Base-by-base conservation (phyloP, 75 land plant genomes). In the Gnetum montanum region DNA sequence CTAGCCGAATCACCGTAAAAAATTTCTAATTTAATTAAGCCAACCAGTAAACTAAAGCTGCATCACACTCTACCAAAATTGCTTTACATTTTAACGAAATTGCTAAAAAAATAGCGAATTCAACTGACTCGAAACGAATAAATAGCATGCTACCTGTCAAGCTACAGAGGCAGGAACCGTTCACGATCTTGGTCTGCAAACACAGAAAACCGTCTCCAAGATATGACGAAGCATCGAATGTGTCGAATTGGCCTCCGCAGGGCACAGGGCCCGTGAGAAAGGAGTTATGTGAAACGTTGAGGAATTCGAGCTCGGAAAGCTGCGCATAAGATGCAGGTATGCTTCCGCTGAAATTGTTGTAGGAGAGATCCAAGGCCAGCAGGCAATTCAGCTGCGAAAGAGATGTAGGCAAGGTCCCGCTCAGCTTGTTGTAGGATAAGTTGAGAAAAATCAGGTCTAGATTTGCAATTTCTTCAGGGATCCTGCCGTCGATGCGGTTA, bases 221-320 rank as follows among this genome's bases (percentile, higher is more conserved):
- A 58, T 74, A 82, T 13, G 79, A 71, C 18, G 46, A 23, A 8
- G 56, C 61, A 43, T 70, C 76, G 51, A 85, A 85, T 22, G 86
- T 85, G 25, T 70, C 37, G 36, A 85, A 47, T 54, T 85, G 90
- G 23, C 79, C 85, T 8, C 63, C 60, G 4, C 31, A 1, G 35
- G 79, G 82, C 8, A 79, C 43, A 11, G 1, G 19, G 2, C 90
- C 90, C 22, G 68, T 29, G 37, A 85, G 58, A 0, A 60, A 38
- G 1, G 78, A 82, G 38, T 85, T 85, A 71, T 56, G 82, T 6
- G 90, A 85, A 48, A 81, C 43, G 52, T 85, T 85, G 66, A 85
- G 75, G 57, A 63, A 65, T 64, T 33, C 74, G 40, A 85, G 59
- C 20, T 72, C 73, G 40, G 25, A 37, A 46, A 87, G 70, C 49